Evolutionary conservation across 2,329 filamentous ascomycete species (phyloP), one percentile per base, ranked within the genome.

Genomic region (Calonectria hawksworthii): DNA sequence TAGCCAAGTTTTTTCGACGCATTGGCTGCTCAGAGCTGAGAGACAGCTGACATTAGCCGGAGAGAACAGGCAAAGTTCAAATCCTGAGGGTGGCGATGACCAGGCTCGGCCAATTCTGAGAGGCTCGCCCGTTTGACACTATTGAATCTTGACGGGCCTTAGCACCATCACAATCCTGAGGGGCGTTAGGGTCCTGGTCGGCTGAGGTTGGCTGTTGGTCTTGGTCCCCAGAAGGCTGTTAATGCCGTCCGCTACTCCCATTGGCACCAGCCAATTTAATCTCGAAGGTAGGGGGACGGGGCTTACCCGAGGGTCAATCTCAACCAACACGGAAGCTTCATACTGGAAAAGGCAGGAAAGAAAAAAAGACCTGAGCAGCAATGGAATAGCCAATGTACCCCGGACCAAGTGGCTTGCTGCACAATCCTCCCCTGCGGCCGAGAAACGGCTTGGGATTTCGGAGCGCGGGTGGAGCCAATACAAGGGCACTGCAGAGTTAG

Each of bases 321-420:
- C 56, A 36, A 41, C 28, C 52, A 38, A 63, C 56, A 41, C 26
- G 36, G 66, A 59, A 54, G 64, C 64, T 38, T 30, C n/a, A 61
- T 50, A 50, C 34, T 34, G 34, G 36, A 61, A 68, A 50, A 52
- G 59, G 32, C n/a, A 41, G 11, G 30, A n/a, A 34, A n/a, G 16
- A 54, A 32, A 54, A 50, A 34, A 63, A 73, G 71, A 66, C 41
- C 41, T 65, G 59, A 52, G 70, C 30, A 41, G 54, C 70, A n/a
- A 50, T 65, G 63, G 64, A 38, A 54, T 44, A n/a, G 52, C 70
- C 75, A 54, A 68, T 75, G 69, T 76, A 80, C 79, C 79, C 79
- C 76, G 76, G 79, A 80, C 76, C 74, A 68, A 51, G 77, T 77
- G 75, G 75, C 77, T 51, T 75, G 74, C 59, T 70, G 71, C 72